Conservation (phyloP, 2,329 filamentous ascomycete genomes). For the Fusarium staphyleae region DNA sequence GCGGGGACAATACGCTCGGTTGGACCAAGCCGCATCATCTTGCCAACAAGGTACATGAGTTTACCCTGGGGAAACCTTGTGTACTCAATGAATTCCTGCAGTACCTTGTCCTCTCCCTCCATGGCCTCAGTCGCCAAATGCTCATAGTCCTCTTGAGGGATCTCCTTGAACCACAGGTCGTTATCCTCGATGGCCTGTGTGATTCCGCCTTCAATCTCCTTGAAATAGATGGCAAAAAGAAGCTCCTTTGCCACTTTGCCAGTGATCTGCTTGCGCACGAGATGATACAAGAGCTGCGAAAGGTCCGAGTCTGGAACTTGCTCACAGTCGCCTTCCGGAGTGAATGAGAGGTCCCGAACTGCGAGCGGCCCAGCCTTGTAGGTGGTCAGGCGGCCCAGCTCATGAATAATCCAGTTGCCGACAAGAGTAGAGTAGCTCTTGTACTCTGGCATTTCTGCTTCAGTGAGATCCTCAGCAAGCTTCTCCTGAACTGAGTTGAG, state of each 20-base stretch:
- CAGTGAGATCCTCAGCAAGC: constrained; percentile 33
- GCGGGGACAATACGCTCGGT: constrained; percentile 63
- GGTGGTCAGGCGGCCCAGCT: constrained; percentile 72
- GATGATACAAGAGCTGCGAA: constrained; percentile 58
- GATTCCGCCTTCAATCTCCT: constrained; percentile 54
- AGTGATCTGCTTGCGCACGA: constrained; percentile 59
- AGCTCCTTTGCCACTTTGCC: constrained; percentile 66
- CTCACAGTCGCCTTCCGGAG: constrained; percentile 55
- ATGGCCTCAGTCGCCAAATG: constrained; percentile 55
- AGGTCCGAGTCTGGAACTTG: constrained; percentile 57
- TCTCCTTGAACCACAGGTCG: constrained; percentile 62
- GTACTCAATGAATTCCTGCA: constrained; percentile 55
- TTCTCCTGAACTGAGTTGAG: constrained; percentile 55
- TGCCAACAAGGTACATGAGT: constrained; percentile 67
- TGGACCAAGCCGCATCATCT: constrained; percentile 62
- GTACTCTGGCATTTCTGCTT: constrained; percentile 36
- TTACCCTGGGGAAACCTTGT: constrained; percentile 62
- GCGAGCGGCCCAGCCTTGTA: constrained; percentile 51
- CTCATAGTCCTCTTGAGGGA: constrained; percentile 56
- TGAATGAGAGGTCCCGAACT: constrained; percentile 48
- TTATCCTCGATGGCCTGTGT: constrained; percentile 54
- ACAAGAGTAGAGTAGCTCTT: constrained; percentile 55
- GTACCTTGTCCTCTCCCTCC: constrained; percentile 54
- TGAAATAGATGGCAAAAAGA: constrained; percentile 59
- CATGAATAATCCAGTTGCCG: constrained; percentile 76